These are phyloP conservation scores for Crithidia thermophila DNA, from an alignment of 208 protist genomes.

Conservation along the genomic window DNA sequence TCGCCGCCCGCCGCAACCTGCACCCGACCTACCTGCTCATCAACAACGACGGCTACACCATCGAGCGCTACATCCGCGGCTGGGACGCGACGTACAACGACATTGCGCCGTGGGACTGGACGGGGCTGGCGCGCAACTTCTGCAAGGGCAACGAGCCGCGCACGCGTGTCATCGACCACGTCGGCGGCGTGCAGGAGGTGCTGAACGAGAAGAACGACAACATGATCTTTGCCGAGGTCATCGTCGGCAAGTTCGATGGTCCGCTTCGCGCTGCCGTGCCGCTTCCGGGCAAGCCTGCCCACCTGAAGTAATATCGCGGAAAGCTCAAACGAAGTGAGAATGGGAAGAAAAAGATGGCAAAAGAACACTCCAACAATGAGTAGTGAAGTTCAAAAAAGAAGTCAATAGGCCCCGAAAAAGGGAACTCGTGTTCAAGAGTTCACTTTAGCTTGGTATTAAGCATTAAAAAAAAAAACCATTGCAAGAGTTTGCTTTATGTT, in stretches of 20 bases:
- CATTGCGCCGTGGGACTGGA: conserved; percentile 51
- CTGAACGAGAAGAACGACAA: conserved; percentile 34
- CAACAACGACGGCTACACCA: conserved; percentile 59
- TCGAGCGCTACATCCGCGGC: conserved; percentile 52
- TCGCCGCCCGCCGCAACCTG: conserved; percentile 40
- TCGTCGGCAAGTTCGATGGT: conserved; percentile 48
- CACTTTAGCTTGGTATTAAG: no score
- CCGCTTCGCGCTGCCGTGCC: conserved; percentile 44
- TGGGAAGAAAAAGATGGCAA: neutral
- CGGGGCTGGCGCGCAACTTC: conserved; percentile 21
- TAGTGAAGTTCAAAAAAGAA: no score
- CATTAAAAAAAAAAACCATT: no score
- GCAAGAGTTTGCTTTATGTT: no score
- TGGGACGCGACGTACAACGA: conserved; percentile 55
- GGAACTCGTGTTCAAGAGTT: no score
- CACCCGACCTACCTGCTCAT: conserved; percentile 44
- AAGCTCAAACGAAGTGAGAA: neutral
- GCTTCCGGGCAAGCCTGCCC: conserved; percentile 22
- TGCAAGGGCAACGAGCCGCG: conserved; percentile 17
- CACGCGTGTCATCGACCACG: conserved; percentile 30
- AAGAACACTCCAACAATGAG: no score
- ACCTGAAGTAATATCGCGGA: conserved; percentile 6
- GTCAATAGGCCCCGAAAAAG: no score
- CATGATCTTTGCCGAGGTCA: conserved; percentile 37
- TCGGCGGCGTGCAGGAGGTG: conserved; percentile 26